Percentiles rank a stretch among this genome's conserved stretches.
Evolutionary conservation across 2,329 filamentous ascomycete genomes (phyloP).

Genomic region (Exophiala alcalophila): DNA sequence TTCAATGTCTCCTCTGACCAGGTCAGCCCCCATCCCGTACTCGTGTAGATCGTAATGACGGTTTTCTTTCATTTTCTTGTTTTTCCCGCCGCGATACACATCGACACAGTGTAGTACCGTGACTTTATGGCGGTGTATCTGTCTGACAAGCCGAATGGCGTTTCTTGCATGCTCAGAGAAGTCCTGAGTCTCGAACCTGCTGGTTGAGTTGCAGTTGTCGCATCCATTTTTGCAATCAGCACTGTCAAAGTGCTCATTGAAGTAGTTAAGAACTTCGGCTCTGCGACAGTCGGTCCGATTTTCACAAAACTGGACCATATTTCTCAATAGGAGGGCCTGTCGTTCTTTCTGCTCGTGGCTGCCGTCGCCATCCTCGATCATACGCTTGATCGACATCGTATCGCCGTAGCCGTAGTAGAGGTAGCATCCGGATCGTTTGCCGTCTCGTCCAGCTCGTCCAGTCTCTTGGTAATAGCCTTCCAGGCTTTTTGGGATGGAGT

Average conservation of each 20-base stretch:
- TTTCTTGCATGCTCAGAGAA: constrained; percentile 71
- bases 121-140: constrained; percentile 57
- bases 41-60: constrained; percentile 54
- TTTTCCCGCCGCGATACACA: constrained; percentile 69
- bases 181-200: constrained; percentile 69
- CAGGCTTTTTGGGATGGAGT: constrained; percentile 86
- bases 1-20: constrained; percentile 75
- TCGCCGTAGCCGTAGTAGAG: constrained; percentile 84
- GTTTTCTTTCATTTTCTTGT: constrained; percentile 55
- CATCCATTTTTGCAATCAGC: constrained; percentile 72
- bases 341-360: constrained; percentile 75
- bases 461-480: constrained; percentile 99
- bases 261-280: constrained; percentile 87
- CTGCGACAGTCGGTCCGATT: constrained; percentile 84
- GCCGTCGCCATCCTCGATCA: constrained; percentile 81
- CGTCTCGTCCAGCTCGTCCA: constrained; percentile 88
- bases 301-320: constrained; percentile 83
- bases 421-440: constrained; percentile 81
- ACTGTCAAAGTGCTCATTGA: constrained; percentile 76
- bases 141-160: constrained; percentile 65
- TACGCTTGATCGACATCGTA: constrained; percentile 66
- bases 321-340: constrained; percentile 79
- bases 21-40: constrained; percentile 65
- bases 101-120: constrained; percentile 82
- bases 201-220: constrained; percentile 81